phyloP scores from a whole-genome alignment of 2,329 filamentous ascomycete genomes.

The Sclerotinia nivalis region DNA sequence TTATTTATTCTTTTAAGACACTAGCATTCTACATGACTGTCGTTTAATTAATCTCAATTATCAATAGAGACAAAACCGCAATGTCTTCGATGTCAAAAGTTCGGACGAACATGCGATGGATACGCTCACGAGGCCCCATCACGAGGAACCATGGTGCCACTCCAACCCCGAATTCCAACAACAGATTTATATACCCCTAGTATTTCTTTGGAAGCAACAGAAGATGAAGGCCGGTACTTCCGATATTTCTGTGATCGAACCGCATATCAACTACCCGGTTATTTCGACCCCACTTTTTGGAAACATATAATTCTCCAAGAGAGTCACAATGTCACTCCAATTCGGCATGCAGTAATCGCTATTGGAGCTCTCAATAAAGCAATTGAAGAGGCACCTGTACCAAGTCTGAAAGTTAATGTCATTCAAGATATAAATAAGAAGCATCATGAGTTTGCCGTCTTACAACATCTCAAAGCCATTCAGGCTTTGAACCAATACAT shows the following conservation, averaged over 20 bases:
- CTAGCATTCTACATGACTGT: background rate
- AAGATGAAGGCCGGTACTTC: slow-evolving; percentile 60
- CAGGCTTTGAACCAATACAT: slow-evolving; percentile 51
- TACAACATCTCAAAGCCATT: slow-evolving; percentile 59
- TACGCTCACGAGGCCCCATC: slow-evolving; percentile 46
- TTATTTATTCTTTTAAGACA: background rate
- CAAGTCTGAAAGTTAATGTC: slow-evolving; percentile 40
- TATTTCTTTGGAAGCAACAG: slow-evolving; percentile 50
- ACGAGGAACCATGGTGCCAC: slow-evolving; percentile 17
- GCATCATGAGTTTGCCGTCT: slow-evolving; percentile 61
- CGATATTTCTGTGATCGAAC: slow-evolving; percentile 61
- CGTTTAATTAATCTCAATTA: background rate
- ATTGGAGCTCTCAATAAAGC: slow-evolving; percentile 67
- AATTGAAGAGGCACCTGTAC: slow-evolving; percentile 47
- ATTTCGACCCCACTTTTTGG: slow-evolving; percentile 67
- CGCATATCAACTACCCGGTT: slow-evolving; percentile 63
- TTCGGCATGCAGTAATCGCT: slow-evolving; percentile 67
- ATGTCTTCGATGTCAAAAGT: slow-evolving; percentile 62
- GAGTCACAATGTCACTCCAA: slow-evolving; percentile 59
- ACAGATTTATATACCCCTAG: slow-evolving; percentile 31
- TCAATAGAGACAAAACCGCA: slow-evolving; percentile 55
- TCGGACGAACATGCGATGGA: slow-evolving; percentile 60
- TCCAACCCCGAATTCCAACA: slow-evolving; percentile 40
- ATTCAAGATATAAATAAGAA: slow-evolving; percentile 46
- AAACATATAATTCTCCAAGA: slow-evolving; percentile 61